Evolutionary conservation across 2,329 filamentous ascomycete genomes (phyloP), one percentile per base, ranked within the genome.

Genomic region (Colletotrichum musicola): DNA sequence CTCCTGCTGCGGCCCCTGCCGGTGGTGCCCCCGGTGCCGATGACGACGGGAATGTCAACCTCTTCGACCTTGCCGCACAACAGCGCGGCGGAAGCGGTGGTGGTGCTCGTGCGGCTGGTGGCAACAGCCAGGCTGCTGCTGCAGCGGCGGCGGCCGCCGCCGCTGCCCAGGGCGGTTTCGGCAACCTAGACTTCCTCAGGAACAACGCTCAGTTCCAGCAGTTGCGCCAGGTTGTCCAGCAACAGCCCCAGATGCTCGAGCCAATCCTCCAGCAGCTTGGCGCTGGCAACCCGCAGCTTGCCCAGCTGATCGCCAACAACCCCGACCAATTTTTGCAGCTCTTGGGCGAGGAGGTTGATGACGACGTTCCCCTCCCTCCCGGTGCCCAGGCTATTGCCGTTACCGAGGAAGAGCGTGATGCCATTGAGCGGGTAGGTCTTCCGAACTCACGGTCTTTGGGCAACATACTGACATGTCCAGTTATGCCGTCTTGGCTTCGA

Each of bases 201-300:
- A 93, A 95, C 81, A 98, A 98, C 80, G 92, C 95, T 25, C 95
- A 98, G 81, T 99, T 99, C 83, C 96, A 98, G 83, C 96, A 99
- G 82, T 89, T 99, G 69, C 92, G 96, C 71, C 95, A 98, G 82
- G 92, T 99, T 22, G 95, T 99, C 51, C 96, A 99, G 82, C 95
- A 98, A 80, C 93, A 98, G 79, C 96, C 96, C 18, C 93, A 96
- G 79, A 99, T 99, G 96, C 91, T 99, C 22, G 96, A 99, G 84
- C 95, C 96, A 6, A 98, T 99, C 74, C 86, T 99, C 64, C 95
- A 98, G 81, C 95, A 98, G 81, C 93, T 99, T 44, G 95, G 94
- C 42, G 92, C 94, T 22, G 95, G 95, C 27, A 99, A 99, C 83
- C 96, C 96, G 18, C 93, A 97, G 78, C 89, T 99, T 63, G 96